These are phyloP conservation scores for Nannochloris sp. DNA, from an alignment of 139 green algal species.

Conservation along the genomic window DNA sequence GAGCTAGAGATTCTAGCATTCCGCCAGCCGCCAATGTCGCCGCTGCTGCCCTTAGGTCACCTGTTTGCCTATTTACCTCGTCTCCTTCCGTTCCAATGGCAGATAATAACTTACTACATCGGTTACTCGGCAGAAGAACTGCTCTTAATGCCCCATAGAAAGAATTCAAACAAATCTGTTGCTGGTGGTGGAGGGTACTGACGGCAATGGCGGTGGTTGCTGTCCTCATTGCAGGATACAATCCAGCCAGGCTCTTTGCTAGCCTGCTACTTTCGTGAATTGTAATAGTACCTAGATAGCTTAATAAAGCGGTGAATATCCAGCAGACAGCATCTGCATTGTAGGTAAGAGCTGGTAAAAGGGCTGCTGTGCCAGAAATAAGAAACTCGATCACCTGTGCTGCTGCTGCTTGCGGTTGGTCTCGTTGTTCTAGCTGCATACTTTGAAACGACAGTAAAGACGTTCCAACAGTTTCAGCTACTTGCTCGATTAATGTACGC, in stretches of 20 bases:
- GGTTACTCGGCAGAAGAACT: too few relatives aligned
- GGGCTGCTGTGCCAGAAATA: neutral
- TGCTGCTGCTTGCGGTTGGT: neutral
- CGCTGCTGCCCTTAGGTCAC: neutral
- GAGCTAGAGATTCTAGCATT: neutral
- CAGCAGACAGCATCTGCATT: neutral
- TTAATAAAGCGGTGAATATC: slow-evolving; percentile 20
- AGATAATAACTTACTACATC: too few relatives aligned
- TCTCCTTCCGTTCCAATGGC: too few relatives aligned
- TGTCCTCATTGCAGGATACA: slow-evolving; percentile 6
- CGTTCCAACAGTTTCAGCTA: neutral
- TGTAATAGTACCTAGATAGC: neutral
- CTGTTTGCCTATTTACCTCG: neutral
- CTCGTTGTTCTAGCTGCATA: neutral
- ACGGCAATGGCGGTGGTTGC: neutral
- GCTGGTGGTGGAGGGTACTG: neutral
- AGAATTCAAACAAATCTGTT: neutral
- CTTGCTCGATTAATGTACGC: neutral
- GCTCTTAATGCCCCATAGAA: neutral
- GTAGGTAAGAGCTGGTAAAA: neutral
- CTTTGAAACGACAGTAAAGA: neutral
- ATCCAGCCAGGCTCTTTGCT: neutral
- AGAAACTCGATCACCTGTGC: neutral
- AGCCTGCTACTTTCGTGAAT: neutral
- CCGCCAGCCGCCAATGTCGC: neutral